Conservation (phyloP, 495 filamentous ascomycete species). For the Daldinia vernicosa region DNA sequence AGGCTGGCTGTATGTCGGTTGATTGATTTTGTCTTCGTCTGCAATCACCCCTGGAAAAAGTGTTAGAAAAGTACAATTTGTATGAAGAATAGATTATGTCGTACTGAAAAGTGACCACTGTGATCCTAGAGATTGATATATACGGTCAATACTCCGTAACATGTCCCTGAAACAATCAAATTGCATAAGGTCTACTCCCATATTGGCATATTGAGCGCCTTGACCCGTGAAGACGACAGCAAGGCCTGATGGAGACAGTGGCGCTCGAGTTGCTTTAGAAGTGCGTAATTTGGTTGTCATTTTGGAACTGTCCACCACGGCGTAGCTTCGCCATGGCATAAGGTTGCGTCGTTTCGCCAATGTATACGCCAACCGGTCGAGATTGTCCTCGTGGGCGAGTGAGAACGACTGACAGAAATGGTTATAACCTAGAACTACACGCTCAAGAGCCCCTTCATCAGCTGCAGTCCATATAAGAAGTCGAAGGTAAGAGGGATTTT, state of each 20-base stretch:
- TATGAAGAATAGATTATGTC: no score
- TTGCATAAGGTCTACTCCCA: conserved; percentile 48
- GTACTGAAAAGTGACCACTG: neutral
- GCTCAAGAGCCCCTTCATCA: neutral
- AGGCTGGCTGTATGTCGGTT: neutral
- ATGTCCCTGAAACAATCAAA: no score
- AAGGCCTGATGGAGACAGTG: neutral
- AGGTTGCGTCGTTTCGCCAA: conserved; percentile 27
- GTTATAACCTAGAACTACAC: conserved; percentile 8
- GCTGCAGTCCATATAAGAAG: conserved; percentile 8
- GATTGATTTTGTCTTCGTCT: no score
- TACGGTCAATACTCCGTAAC: no score
- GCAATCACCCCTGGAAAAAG: no score
- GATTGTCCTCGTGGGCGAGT: no score
- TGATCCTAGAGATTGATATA: no score
- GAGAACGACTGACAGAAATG: neutral
- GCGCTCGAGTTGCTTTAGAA: no score
- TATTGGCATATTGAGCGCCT: conserved; percentile 55
- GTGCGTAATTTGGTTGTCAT: no score
- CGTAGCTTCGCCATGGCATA: conserved; percentile 32
- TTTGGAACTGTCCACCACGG: neutral
- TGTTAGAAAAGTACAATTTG: no score
- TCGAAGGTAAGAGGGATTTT: no score
- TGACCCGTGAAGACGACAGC: conserved; percentile 50
- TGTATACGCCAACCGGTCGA: conserved; percentile 29